phyloP scores from a whole-genome alignment of 345 rosid genomes.

The Eucalyptus marginata region DNA sequence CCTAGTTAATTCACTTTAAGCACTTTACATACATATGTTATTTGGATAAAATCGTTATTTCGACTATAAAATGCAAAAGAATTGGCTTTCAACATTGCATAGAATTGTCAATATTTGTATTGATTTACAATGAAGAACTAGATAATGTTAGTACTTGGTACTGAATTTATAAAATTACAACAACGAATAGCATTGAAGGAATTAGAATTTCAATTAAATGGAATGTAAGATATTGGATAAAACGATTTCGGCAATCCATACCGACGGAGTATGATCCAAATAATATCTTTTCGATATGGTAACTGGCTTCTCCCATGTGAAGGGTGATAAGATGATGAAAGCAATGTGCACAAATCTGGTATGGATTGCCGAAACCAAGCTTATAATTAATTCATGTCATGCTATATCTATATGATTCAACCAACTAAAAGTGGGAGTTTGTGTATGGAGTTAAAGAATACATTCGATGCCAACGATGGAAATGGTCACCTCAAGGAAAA shows the following conservation, averaged over 20 bases:
- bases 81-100: not conserved
- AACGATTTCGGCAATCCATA: not conserved
- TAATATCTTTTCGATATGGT: too few species aligned
- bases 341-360: too few species aligned
- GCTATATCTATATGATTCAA: too few species aligned
- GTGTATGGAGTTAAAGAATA: too few species aligned
- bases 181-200: not conserved
- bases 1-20: not conserved
- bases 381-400: too few species aligned
- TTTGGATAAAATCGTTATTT: not conserved
- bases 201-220: not conserved
- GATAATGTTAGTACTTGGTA: not conserved
- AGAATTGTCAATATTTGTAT: not conserved
- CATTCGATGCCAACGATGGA: too few species aligned
- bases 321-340: too few species aligned
- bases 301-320: too few species aligned
- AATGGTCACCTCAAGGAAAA: too few species aligned
- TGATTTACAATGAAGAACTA: not conserved
- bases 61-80: not conserved
- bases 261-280: too few species aligned
- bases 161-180: not conserved
- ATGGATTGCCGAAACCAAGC: too few species aligned
- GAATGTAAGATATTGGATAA: not conserved
- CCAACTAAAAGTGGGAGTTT: too few species aligned
- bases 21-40: not conserved